Conservation (phyloP, 2,329 filamentous ascomycete genomes). For the Dichotomopilus funicola region DNA sequence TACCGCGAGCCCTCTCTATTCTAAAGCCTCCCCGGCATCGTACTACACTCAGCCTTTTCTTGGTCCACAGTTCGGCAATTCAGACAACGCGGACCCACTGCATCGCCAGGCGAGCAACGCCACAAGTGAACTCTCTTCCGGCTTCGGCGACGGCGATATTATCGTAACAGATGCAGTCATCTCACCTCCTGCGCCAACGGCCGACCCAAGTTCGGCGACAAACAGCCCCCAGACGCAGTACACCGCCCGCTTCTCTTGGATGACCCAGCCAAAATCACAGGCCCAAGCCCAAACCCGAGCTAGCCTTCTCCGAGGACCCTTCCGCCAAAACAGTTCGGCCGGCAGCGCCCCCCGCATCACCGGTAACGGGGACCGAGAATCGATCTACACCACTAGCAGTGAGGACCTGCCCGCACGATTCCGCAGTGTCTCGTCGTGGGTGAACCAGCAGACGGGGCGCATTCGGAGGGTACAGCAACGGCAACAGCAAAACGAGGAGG, state of each 20-base stretch:
- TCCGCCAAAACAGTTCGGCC: not conserved
- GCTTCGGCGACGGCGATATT: conserved; percentile 57
- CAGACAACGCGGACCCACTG: conserved; percentile 28
- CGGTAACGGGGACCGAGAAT: conserved; percentile 38
- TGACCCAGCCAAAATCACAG: conserved; percentile 17
- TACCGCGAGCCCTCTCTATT: conserved; percentile 28
- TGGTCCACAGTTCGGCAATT: conserved; percentile 32
- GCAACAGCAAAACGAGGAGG: not conserved
- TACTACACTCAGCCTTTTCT: conserved; percentile 37
- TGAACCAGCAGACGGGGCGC: conserved; percentile 55
- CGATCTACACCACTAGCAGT: conserved; percentile 46
- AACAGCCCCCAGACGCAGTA: conserved; percentile 9
- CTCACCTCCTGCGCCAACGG: conserved; percentile 23
- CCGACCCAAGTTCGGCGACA: conserved; percentile 12
- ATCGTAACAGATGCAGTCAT: conserved; percentile 33
- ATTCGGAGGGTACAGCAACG: conserved; percentile 41
- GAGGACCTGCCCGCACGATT: conserved; percentile 51
- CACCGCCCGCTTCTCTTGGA: conserved; percentile 32
- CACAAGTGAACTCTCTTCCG: conserved; percentile 52
- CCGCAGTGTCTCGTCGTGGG: conserved; percentile 56
- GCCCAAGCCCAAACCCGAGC: conserved; percentile 1
- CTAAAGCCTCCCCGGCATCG: conserved; percentile 30
- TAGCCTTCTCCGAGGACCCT: not conserved
- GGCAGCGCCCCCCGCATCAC: not conserved
- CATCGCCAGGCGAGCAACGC: conserved; percentile 33